Evolutionary conservation across 495 filamentous ascomycete species (phyloP).

Genomic region (Thermothielavioides terrestris): DNA sequence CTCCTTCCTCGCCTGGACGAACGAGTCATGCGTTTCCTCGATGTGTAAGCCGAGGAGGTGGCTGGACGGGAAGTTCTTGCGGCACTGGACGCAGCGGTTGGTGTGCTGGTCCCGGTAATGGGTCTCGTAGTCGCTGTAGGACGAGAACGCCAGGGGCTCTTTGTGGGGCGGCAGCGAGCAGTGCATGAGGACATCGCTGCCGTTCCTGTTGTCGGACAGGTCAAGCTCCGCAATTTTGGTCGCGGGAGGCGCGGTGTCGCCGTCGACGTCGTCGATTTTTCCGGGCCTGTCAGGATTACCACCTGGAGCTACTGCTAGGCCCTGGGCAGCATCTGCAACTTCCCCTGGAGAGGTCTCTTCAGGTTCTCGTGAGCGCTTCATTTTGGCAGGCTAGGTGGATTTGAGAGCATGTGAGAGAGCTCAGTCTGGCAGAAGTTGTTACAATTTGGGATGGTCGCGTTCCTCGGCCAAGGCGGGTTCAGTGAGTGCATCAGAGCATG

Average conservation of each 20-base stretch:
- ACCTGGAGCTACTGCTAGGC: neutral
- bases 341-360: constrained; percentile 30
- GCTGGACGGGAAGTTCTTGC: constrained; percentile 65
- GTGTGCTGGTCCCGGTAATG: constrained; percentile 76
- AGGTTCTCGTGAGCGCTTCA: constrained; percentile 48
- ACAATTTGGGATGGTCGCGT: no score
- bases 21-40: constrained; percentile 81
- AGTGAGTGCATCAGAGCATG: no score
- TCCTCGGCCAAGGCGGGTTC: no score
- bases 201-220: constrained; percentile 13
- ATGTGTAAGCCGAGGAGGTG: constrained; percentile 77
- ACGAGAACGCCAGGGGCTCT: constrained; percentile 56
- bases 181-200: constrained; percentile 46
- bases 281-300: neutral
- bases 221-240: constrained; percentile 40
- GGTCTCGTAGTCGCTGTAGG: constrained; percentile 75
- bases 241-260: constrained; percentile 19
- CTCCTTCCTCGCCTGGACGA: constrained; percentile 60
- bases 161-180: constrained; percentile 76
- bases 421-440: constrained; percentile 5
- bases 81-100: constrained; percentile 76
- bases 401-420: neutral
- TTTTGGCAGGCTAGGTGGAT: constrained; percentile 16
- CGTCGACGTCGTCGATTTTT: constrained; percentile 2
- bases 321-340: neutral